Evolutionary conservation across 495 filamentous ascomycete genomes (phyloP), one percentile per base, ranked within the genome.

Genomic region (Neurospora hispaniola): DNA sequence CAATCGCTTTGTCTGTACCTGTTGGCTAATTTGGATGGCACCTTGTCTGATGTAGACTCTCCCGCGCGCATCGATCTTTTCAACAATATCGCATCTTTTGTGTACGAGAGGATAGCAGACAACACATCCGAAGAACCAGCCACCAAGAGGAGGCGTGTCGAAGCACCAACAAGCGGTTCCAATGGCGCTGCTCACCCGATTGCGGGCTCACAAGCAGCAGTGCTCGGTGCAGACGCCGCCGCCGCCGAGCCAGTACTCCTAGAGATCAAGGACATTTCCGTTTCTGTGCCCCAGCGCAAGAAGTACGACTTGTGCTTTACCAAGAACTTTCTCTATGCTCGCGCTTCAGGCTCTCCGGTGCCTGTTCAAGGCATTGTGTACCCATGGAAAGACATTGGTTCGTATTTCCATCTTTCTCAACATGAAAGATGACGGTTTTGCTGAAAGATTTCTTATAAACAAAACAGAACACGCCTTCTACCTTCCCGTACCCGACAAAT

Each of bases 401-500:
- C 78, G 89, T 84, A 42, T 73, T 44, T 27, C 20, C n/a, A 20
- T n/a, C 4, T n/a, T n/a, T n/a, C n/a, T n/a, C n/a, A n/a, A n/a
- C n/a, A n/a, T n/a, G n/a, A n/a, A n/a, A n/a, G n/a, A n/a, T n/a
- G n/a, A n/a, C n/a, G n/a, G n/a, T n/a, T n/a, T 59, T 31, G 7
- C 54, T 62, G 2, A 62, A 27, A 27, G 5, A 1, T 6, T 7
- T 31, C 12, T 0, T 0, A 23, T 23, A n/a, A 1, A 9, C 9
- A 41, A 1, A 39, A 38, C 79, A 93, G 93, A 92, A 74, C 91
- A 95, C 78, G 86, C 89, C 62, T 86, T 93, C 74, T 93, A 89
- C 80, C 89, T 99, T 46, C 94, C 94, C 3, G 92, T 97, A 0
- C 96, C 96, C 1, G 96, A 98, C 73, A 98, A 98, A 79, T 85